These are phyloP conservation scores for Epichloe glyceriae DNA, from an alignment of 2,329 filamentous ascomycete species.

Conservation along the genomic window DNA sequence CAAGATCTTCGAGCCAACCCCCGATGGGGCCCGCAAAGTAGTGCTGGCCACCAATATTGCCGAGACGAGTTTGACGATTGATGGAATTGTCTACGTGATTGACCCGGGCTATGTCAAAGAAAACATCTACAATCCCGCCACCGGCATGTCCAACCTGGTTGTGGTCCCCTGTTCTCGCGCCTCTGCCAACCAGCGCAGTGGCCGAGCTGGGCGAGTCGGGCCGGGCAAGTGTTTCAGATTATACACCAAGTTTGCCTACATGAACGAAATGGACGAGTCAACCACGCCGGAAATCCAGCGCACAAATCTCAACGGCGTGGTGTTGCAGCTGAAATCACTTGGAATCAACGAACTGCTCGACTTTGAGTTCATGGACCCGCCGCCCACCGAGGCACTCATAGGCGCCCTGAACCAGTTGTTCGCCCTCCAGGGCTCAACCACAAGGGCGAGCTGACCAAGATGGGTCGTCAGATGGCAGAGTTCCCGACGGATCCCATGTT, in stretches of 20 bases:
- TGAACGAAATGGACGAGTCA: conserved; percentile 87
- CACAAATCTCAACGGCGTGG: conserved; percentile 72
- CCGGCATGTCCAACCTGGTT: conserved; percentile 83
- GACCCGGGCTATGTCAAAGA: conserved; percentile 94
- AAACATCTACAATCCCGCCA: conserved; percentile 82
- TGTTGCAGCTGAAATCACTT: conserved; percentile 75
- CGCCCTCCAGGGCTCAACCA: conserved; percentile 78
- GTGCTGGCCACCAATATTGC: conserved; percentile 95
- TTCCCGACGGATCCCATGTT: conserved; percentile 90
- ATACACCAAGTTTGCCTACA: conserved; percentile 87
- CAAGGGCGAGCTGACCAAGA: conserved; percentile 75
- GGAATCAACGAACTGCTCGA: conserved; percentile 86
- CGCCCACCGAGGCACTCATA: conserved; percentile 79
- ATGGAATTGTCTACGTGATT: conserved; percentile 92
- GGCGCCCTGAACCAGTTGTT: conserved; percentile 83
- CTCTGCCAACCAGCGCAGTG: conserved; percentile 83
- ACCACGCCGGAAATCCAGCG: conserved; percentile 89
- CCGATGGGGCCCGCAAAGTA: conserved; percentile 73
- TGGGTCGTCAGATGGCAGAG: conserved; percentile 89
- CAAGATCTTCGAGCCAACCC: conserved; percentile 90
- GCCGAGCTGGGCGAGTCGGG: conserved; percentile 81
- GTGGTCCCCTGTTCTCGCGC: conserved; percentile 86
- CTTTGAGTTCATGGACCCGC: conserved; percentile 94
- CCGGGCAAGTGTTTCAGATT: conserved; percentile 88
- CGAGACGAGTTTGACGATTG: conserved; percentile 89